Evolutionary conservation across 345 rosid genomes (phyloP).

Genomic region (Theobroma cacao): DNA sequence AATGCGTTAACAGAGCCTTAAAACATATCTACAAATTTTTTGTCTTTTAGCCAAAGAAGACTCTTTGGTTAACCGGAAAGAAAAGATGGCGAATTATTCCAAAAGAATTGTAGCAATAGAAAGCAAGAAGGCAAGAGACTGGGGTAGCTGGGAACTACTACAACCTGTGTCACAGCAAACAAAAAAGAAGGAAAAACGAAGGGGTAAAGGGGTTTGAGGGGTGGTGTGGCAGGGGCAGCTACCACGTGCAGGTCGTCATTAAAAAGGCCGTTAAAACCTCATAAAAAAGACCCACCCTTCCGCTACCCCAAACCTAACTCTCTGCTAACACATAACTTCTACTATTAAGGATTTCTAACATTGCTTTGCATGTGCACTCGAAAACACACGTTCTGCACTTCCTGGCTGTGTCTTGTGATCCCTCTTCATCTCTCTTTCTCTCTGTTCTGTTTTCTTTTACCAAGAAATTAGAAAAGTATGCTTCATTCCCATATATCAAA

Average conservation of each 20-base stretch:
- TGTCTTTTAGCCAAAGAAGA: not conserved
- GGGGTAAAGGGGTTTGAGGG: not conserved
- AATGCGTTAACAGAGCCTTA: not conserved
- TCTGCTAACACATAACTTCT: not conserved
- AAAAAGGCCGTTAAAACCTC: not conserved
- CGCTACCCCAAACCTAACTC: conserved; percentile 12
- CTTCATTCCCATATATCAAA: conserved; percentile 16
- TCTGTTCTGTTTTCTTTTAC: not conserved
- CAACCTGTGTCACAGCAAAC: no score
- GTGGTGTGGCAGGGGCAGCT: not conserved
- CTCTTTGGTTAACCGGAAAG: not conserved
- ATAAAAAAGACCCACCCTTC: not conserved
- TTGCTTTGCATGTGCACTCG: not conserved
- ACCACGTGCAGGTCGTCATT: conserved; percentile 9
- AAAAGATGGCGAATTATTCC: not conserved
- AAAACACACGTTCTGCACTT: not conserved
- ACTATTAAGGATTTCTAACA: not conserved
- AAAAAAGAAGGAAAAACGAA: not conserved
- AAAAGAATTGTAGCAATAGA: not conserved
- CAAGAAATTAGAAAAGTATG: conserved; percentile 8
- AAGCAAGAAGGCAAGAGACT: not conserved
- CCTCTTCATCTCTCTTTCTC: conserved; percentile 8
- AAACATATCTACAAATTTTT: not conserved
- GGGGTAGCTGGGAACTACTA: conserved; percentile 5
- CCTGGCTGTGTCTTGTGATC: not conserved